Percentiles rank a stretch among this genome's conserved stretches.
Evolutionary conservation across 2,329 filamentous ascomycete species (phyloP).

Genomic region (Aureobasidium sp.): DNA sequence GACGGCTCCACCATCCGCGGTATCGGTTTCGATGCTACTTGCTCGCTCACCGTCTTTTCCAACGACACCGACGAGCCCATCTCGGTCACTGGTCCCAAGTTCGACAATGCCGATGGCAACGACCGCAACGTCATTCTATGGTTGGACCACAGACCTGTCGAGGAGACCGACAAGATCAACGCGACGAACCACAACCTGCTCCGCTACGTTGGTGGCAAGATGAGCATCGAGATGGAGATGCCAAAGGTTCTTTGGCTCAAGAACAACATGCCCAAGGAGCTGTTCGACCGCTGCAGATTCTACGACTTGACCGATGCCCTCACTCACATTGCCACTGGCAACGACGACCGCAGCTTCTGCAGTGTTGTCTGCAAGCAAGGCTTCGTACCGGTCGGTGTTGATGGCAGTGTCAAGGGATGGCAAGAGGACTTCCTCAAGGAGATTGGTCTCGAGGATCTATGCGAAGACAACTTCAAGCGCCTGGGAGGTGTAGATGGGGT

Average conservation of each 20-base stretch:
- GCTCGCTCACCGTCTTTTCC: conserved; percentile 85
- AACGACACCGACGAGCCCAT: conserved; percentile 85
- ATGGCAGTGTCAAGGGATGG: conserved; percentile 96
- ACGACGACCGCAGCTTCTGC: conserved; percentile 86
- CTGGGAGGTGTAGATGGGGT: conserved; percentile 92
- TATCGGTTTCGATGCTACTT: conserved; percentile 97
- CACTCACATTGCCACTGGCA: conserved; percentile 87
- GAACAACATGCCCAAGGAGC: conserved; percentile 89
- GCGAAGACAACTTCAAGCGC: conserved; percentile 78
- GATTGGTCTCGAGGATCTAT: conserved; percentile 79
- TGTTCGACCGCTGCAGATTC: conserved; percentile 91
- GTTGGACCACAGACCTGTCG: conserved; percentile 88
- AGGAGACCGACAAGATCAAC: conserved; percentile 91
- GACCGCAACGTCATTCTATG: conserved; percentile 94
- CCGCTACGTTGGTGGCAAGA: conserved; percentile 91
- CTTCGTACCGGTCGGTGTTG: conserved; percentile 91
- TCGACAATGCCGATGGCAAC: conserved; percentile 63
- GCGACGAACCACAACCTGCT: conserved; percentile 84
- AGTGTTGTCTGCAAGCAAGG: conserved; percentile 97
- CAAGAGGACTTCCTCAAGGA: conserved; percentile 85
- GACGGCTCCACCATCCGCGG: conserved; percentile 69
- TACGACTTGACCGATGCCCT: conserved; percentile 90
- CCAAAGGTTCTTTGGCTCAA: conserved; percentile 98
- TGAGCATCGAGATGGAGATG: conserved; percentile 99
- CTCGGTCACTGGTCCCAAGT: conserved; percentile 80